phyloP scores from a whole-genome alignment of 257 asterid genomes.

The Przewalskia tangutica region DNA sequence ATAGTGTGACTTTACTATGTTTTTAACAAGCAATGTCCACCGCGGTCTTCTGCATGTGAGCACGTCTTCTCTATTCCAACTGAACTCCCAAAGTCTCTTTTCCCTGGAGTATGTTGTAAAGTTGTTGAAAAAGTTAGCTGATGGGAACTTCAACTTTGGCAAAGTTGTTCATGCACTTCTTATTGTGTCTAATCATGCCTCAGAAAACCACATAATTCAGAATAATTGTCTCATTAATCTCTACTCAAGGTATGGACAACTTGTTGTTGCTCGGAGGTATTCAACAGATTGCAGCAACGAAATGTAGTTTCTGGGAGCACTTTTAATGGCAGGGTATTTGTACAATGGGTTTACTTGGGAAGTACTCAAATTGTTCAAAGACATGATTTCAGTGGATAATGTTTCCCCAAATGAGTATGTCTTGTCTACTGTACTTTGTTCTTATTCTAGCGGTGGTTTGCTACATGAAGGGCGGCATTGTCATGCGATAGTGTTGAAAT shows the following conservation, averaged over 20 bases:
- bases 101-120: constrained; percentile 8
- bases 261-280: constrained; percentile 46
- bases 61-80: neutral
- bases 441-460: constrained; percentile 46
- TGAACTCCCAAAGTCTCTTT: neutral
- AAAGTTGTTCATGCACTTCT: constrained; percentile 62
- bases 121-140: constrained; percentile 50
- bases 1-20: neutral
- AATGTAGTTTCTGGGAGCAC: constrained; percentile 70
- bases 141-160: constrained; percentile 43
- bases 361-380: constrained; percentile 36
- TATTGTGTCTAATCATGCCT: constrained; percentile 31
- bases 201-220: constrained; percentile 41
- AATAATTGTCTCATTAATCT: constrained; percentile 49
- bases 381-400: constrained; percentile 38
- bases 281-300: constrained; percentile 58
- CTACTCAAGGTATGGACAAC: constrained; percentile 51
- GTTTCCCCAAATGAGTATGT: constrained; percentile 50
- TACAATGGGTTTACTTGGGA: constrained; percentile 33
- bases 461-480: constrained; percentile 58
- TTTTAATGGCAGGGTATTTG: constrained; percentile 58
- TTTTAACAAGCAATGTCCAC: neutral
- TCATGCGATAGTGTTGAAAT: constrained; percentile 62
- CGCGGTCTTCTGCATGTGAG: neutral
- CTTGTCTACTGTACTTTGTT: constrained; percentile 60